Evolutionary conservation across 2,329 filamentous ascomycete genomes (phyloP), one percentile per base, ranked within the genome.

Genomic region (Aspergillus proliferans): DNA sequence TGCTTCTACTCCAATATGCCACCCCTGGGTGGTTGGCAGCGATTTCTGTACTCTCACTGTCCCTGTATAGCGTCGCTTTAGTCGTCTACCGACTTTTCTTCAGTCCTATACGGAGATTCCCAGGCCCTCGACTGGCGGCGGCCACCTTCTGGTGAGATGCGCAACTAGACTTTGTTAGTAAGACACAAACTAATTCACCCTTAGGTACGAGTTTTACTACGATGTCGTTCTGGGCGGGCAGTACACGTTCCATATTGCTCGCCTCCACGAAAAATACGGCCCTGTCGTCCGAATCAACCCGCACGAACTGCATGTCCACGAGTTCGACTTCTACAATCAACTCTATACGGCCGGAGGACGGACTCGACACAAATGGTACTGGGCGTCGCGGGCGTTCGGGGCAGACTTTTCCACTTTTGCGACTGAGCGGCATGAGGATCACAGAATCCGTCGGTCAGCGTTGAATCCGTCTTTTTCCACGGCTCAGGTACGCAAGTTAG

Each of bases 401-500:
- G 55, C 56, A 0, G 54, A 56, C 3, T 21, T 44, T 7, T 58
- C 60, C 1, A 55, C 58, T 15, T 54, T 63, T 21, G 54, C 61
- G 15, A 75, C 72, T 1, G 58, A 67, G 28, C 55, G 63, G 26
- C 70, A 74, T 47, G 66, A 73, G 24, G 59, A 67, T 21, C 74
- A 77, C 53, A 68, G 71, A 3, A 58, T 66, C 19, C 67, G 74
- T 6, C 69, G 74, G 34, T 63, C 54, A 12, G 65, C 70, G 2
- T 48, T 76, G 41, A 72, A 65, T 44, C 68, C 66, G 1, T 76
- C 74, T 62, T 77, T 76, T 57, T 74, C 73, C 9, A 68, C 64
- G 30, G 58, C 60, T 5, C 63, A 63, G n/a, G 62, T 73, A n/a
- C 49, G 54, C 6, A 51, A 53, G 6, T 57, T 72, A 4, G 62